Percentiles rank a stretch among this genome's conserved stretches.
Conservation (phyloP, 495 filamentous ascomycete species). For the Podospora bellae-mahoneyi region DNA sequence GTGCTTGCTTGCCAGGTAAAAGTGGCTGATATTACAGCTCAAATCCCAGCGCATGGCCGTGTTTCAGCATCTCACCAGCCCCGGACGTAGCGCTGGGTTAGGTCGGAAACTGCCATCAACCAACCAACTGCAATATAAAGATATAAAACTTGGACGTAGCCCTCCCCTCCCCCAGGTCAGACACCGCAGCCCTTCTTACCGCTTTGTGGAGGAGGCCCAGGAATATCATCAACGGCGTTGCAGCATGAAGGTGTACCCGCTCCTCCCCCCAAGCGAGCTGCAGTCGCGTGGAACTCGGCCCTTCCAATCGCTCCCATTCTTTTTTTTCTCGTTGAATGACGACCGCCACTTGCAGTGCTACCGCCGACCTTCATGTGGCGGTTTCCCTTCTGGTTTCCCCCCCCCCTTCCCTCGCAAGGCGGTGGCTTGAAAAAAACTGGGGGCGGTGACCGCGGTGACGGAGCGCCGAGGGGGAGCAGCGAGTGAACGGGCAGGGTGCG, state of each 20-base stretch:
- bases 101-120: not conserved
- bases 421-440: too few relatives aligned
- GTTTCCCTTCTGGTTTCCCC: not conserved
- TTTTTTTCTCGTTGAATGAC: not conserved
- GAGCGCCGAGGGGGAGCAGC: not conserved
- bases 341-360: not conserved
- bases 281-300: conserved; percentile 1
- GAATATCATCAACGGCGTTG: conserved; percentile 1
- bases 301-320: not conserved
- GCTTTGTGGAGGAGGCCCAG: not conserved
- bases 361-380: not conserved
- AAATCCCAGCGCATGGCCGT: not conserved
- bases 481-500: not conserved
- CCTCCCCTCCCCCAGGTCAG: not conserved
- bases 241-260: conserved; percentile 5
- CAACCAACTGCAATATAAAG: not conserved
- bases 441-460: not conserved
- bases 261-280: not conserved
- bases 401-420: not conserved
- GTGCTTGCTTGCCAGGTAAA: not conserved
- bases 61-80: conserved; percentile 10
- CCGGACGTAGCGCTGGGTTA: not conserved
- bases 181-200: not conserved
- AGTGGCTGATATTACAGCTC: conserved; percentile 1
- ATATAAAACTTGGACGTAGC: not conserved